phyloP scores from a whole-genome alignment of 768 basidiomycete species.

The Asterophora lycoperdoides region DNA sequence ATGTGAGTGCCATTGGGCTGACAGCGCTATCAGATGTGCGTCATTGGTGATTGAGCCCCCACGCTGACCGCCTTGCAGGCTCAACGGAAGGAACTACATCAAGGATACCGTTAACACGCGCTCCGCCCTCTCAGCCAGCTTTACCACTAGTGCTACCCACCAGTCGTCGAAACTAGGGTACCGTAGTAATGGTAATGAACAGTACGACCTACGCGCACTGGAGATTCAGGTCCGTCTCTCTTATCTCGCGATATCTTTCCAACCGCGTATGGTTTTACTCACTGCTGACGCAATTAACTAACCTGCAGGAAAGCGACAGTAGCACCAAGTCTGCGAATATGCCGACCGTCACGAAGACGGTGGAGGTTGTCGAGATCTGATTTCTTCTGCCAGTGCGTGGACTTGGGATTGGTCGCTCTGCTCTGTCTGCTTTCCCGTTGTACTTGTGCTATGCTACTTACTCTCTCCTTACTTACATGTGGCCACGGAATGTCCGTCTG shows the following conservation, averaged over 20 bases:
- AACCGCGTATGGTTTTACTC: neutral
- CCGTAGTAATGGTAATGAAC: conserved; percentile 3
- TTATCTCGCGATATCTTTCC: neutral
- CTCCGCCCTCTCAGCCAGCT: conserved; percentile 8
- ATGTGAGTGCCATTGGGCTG: conserved; percentile 21
- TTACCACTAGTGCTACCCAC: neutral
- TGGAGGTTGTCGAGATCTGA: conserved; percentile 21
- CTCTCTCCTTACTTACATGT: neutral
- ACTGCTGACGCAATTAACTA: no score
- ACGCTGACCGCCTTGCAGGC: conserved; percentile 8
- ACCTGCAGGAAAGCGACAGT: neutral
- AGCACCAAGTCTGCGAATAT: conserved; percentile 8
- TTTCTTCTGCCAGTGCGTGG: neutral
- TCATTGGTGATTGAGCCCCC: neutral
- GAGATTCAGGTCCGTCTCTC: conserved; percentile 8
- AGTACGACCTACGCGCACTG: conserved; percentile 11
- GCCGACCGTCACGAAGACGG: conserved; percentile 22
- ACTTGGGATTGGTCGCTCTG: neutral
- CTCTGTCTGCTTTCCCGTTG: neutral
- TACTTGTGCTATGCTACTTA: no score
- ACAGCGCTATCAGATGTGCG: neutral
- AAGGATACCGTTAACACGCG: conserved; percentile 11
- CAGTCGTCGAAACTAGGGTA: conserved; percentile 5
- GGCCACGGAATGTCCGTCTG: no score
- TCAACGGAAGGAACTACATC: conserved; percentile 19